These are phyloP conservation scores for Marasmius tenuissimus DNA, from an alignment of 1,284 basidiomycete species.

Conservation along the genomic window DNA sequence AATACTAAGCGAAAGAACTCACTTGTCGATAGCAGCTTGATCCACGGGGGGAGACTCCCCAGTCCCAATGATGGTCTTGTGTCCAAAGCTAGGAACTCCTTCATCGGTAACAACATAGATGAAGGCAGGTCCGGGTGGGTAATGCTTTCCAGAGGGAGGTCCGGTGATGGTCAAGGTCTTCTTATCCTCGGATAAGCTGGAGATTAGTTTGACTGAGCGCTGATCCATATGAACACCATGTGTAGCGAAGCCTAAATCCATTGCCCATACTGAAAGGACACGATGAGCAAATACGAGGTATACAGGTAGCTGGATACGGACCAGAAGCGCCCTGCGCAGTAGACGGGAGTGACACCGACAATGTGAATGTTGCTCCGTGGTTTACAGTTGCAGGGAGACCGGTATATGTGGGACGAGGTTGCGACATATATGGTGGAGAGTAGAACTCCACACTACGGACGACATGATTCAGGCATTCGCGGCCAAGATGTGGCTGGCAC, in stretches of 20 bases:
- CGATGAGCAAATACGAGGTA: conserved; percentile 24
- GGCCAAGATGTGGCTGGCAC: conserved; percentile 7
- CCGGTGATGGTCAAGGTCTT: conserved; percentile 37
- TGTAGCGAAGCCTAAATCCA: conserved; percentile 52
- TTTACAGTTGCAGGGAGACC: conserved; percentile 44
- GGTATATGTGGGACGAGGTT: conserved; percentile 42
- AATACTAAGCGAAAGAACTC: too few relatives aligned
- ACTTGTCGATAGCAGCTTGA: conserved; percentile 19
- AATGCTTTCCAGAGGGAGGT: conserved; percentile 41
- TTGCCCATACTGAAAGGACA: conserved; percentile 16
- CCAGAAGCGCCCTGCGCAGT: conserved; percentile 15
- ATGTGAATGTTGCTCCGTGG: conserved; percentile 13
- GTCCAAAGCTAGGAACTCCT: conserved; percentile 20
- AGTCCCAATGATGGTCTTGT: conserved; percentile 18
- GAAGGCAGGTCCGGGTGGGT: conserved; percentile 57
- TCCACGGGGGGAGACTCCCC: conserved; percentile 15
- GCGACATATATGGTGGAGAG: conserved; percentile 18
- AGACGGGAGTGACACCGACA: conserved; percentile 15
- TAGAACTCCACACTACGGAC: conserved; percentile 18
- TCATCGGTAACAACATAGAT: conserved; percentile 53
- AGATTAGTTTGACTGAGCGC: conserved; percentile 44
- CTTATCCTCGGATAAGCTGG: conserved; percentile 24
- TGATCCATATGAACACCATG: conserved; percentile 51
- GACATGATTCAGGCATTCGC: conserved; percentile 16
- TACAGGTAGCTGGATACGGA: not conserved